These are phyloP conservation scores for Hyaloscypha finlandica DNA, from an alignment of 495 filamentous ascomycete genomes.

Conservation along the genomic window DNA sequence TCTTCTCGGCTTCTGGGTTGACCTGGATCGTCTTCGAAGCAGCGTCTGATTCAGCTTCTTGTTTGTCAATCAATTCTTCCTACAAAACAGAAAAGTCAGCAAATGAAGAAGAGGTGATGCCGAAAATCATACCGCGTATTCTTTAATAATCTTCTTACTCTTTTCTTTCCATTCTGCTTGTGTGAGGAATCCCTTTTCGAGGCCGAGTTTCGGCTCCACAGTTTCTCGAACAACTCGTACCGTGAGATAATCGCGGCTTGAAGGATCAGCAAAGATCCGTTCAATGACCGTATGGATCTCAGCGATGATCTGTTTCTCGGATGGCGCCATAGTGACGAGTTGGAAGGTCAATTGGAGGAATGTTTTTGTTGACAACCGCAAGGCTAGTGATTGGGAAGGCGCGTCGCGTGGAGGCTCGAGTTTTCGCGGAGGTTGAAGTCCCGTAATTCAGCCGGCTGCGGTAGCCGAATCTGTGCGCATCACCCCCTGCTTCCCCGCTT, in stretches of 20 bases:
- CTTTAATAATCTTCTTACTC: slow-evolving; percentile 73
- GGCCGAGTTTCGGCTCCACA: slow-evolving; percentile 63
- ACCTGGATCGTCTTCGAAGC: neutral
- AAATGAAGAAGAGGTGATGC: neutral
- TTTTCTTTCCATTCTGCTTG: slow-evolving; percentile 71
- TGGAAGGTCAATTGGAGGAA: slow-evolving; percentile 1
- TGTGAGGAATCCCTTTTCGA: slow-evolving; percentile 73
- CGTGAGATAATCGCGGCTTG: neutral
- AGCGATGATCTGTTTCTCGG: slow-evolving; percentile 16
- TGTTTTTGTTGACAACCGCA: slow-evolving; percentile 3
- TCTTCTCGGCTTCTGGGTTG: slow-evolving; percentile 20
- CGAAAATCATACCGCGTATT: slow-evolving; percentile 62
- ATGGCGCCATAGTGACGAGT: slow-evolving; percentile 14
- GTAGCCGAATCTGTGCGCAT: too few species aligned
- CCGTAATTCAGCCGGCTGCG: neutral
- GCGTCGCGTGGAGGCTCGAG: neutral
- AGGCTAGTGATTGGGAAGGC: neutral
- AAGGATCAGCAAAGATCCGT: slow-evolving; percentile 45
- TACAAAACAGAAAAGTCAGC: slow-evolving; percentile 27
- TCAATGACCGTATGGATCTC: slow-evolving; percentile 59
- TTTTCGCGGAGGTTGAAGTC: neutral
- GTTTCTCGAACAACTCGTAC: slow-evolving; percentile 54
- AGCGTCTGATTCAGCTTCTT: slow-evolving; percentile 24
- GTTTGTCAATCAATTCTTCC: slow-evolving; percentile 14
- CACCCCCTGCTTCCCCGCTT: too few species aligned